Conservation (phyloP, 768 basidiomycete genomes). For the Amanita muscaria region DNA sequence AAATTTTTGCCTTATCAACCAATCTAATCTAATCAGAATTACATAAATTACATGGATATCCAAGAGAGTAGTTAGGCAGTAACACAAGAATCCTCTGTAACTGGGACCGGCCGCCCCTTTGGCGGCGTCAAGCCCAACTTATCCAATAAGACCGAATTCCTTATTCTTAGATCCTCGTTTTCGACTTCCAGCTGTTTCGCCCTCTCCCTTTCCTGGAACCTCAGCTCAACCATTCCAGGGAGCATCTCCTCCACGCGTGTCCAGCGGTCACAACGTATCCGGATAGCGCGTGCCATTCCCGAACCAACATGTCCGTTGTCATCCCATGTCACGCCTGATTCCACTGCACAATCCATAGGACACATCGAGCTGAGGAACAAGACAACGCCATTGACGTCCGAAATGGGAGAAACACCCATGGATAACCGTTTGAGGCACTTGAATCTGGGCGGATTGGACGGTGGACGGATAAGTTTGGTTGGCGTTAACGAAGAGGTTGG, state of each 20-base stretch:
- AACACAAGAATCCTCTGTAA: conserved; percentile 13
- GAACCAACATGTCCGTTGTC: conserved; percentile 8
- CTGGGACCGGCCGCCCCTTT: conserved; percentile 1
- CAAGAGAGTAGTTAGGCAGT: not conserved
- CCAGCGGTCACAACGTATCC: conserved; percentile 29
- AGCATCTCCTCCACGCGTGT: conserved; percentile 31
- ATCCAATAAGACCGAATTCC: conserved; percentile 36
- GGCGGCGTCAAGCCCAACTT: conserved; percentile 10
- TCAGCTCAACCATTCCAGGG: conserved; percentile 33
- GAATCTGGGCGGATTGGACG: conserved; percentile 20
- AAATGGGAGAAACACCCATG: conserved; percentile 42
- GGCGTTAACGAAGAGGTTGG: conserved; percentile 12
- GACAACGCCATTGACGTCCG: conserved; percentile 34
- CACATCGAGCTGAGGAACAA: conserved; percentile 46
- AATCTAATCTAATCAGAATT: conserved; percentile 8
- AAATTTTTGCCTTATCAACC: not conserved
- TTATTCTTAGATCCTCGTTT: conserved; percentile 41
- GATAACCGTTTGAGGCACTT: conserved; percentile 27
- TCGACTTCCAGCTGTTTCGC: conserved; percentile 31
- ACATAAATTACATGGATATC: conserved; percentile 4
- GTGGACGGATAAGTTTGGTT: conserved; percentile 11
- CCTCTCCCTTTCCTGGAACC: conserved; percentile 35
- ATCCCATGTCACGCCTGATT: conserved; percentile 44
- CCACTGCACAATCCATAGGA: conserved; percentile 33
- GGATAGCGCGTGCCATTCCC: conserved; percentile 11